Conservation (phyloP, 164 flowering plant genomes). For the Kalanchoe fedtschenkoi region DNA sequence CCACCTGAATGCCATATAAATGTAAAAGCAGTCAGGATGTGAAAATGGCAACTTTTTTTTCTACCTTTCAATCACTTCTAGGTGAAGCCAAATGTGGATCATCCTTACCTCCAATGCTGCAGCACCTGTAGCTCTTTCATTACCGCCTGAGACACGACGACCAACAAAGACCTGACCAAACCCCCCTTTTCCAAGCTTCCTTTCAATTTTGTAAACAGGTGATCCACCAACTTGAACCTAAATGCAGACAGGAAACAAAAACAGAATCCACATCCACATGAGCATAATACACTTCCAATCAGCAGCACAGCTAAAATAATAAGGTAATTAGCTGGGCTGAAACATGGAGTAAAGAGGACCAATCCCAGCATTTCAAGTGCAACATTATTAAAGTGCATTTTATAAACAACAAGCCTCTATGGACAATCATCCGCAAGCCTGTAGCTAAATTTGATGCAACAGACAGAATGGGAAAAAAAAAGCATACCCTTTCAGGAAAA, state of each 20-base stretch:
- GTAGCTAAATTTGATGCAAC: neutral
- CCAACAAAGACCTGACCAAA: conserved; percentile 99
- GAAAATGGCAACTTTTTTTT: neutral
- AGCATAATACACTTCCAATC: too few species aligned
- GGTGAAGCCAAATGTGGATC: neutral
- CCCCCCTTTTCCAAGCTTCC: conserved; percentile 94
- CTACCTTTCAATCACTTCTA: neutral
- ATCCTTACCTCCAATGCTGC: conserved; percentile 50
- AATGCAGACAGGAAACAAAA: neutral
- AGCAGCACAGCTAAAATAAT: neutral
- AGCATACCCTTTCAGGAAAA: conserved; percentile 60
- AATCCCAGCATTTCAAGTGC: neutral
- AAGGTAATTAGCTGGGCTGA: neutral
- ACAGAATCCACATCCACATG: neutral
- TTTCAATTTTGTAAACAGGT: conserved; percentile 68
- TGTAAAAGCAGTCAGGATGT: neutral
- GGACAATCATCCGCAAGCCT: neutral
- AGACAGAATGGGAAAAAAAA: neutral
- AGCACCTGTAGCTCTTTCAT: conserved; percentile 49
- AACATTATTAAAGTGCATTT: too few species aligned
- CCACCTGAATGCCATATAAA: conserved; percentile 40
- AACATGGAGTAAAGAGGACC: neutral
- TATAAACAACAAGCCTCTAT: neutral
- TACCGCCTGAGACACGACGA: conserved; percentile 69
- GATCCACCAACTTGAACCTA: conserved; percentile 95